Evolutionary conservation across 129 eudicot genomes (phyloP), one percentile per base, ranked within the genome.

Genomic region (Artemisia argyi): DNA sequence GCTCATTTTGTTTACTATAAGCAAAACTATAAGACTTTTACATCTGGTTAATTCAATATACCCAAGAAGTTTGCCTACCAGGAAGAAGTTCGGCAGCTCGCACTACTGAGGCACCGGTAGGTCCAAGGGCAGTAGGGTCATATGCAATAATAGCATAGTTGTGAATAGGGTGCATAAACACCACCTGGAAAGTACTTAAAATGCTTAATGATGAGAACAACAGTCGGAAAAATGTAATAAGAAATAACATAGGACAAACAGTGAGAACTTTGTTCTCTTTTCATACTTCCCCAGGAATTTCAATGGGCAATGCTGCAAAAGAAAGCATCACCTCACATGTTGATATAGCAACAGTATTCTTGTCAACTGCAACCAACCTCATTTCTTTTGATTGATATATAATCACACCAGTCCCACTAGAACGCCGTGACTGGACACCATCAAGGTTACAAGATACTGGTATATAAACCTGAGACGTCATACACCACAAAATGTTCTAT

Each of bases 271-370:
- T 9, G 46, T 26, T 67, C 15, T 48, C 11, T 28, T 60, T 19
- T 15, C 30, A 77, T 75, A 93, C 98, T 93, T 94, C 98, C 53
- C 85, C 98, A 12, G 96, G 87, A 81, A 90, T 88, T 79, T 94
- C 98, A 64, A 94, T 86, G 7, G 98, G 97, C 79, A 83, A 94
- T 57, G 96, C 98, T 80, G 98, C 98, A 88, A 94, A 94, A 48
- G 98, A 94, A 56, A 94, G 86, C 96, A 86, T 94, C 69, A 94
- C 80, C 72, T 94, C 98, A 68, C 93, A 94, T 48, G 90, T 87
- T 66, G 98, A 69, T 51, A 94, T 86, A 64, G 92, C 98, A 68
- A 90, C 98, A 18, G 97, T 94, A 72, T 90, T 85, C 78, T 86
- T 94, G 80, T 94, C 98, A 62, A 90, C 96, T 24, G 82, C 98